These are phyloP conservation scores for Schoenoplectus triqueter DNA, from an alignment of 202 grass and related monocot species.

Conservation along the genomic window DNA sequence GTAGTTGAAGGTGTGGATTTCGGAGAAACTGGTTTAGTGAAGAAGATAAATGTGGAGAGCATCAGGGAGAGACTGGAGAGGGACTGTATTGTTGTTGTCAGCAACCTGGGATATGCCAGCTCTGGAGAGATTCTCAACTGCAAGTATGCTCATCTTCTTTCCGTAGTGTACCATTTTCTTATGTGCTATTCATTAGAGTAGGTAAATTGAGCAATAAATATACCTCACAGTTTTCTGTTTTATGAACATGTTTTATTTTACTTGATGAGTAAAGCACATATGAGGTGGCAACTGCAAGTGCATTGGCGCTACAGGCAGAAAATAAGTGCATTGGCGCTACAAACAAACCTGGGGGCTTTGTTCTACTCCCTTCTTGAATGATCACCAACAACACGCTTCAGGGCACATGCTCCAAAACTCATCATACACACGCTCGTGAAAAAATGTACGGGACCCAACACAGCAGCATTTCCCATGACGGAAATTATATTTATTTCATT, in stretches of 20 bases:
- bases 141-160: conserved; percentile 68
- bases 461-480: too few relatives aligned
- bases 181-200: neutral
- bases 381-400: too few relatives aligned
- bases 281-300: conserved; percentile 95
- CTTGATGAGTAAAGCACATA: conserved; percentile 62
- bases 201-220: conserved; percentile 6
- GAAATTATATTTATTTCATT: too few relatives aligned
- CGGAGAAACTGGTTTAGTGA: conserved; percentile 93
- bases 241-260: neutral
- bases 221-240: neutral
- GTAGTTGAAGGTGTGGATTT: conserved; percentile 73
- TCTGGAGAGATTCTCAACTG: conserved; percentile 88
- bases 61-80: conserved; percentile 88
- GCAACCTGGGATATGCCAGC: conserved; percentile 87
- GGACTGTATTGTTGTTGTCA: conserved; percentile 86
- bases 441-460: too few relatives aligned
- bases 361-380: too few relatives aligned
- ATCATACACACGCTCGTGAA: too few relatives aligned
- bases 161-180: neutral
- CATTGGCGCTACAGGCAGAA: conserved; percentile 85
- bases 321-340: conserved; percentile 30
- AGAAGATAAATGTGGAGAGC: conserved; percentile 86
- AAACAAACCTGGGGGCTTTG: too few relatives aligned
- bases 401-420: too few relatives aligned